phyloP scores from a whole-genome alignment of 73 alveolate species.

The Symbiodinium natans region DNA sequence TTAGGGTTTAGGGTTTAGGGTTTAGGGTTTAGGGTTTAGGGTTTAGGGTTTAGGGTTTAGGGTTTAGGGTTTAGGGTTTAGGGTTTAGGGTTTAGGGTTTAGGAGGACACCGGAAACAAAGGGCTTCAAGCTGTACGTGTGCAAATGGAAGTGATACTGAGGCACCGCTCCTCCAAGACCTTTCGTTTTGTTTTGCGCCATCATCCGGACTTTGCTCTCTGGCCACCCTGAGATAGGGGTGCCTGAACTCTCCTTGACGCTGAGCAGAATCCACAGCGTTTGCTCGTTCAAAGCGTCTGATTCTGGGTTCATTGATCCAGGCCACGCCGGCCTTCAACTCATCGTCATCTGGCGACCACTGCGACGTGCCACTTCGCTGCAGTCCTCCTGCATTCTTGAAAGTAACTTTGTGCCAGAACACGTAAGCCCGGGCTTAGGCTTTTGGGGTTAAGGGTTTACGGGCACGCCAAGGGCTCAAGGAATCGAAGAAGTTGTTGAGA shows the following conservation, averaged over 20 bases:
- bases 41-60: too few relatives aligned
- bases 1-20: too few relatives aligned
- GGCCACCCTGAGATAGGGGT: conserved; percentile 29
- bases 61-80: too few relatives aligned
- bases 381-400: neutral
- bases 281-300: neutral
- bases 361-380: neutral
- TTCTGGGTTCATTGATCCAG: conserved; percentile 8
- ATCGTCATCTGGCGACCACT: neutral
- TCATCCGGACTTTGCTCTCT: neutral
- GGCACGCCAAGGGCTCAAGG: too few relatives aligned
- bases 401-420: too few relatives aligned
- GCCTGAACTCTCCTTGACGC: neutral
- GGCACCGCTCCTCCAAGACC: neutral
- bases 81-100: too few relatives aligned
- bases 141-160: neutral
- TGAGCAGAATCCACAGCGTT: neutral
- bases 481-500: too few relatives aligned
- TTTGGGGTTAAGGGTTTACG: too few relatives aligned
- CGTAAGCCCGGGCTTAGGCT: too few relatives aligned
- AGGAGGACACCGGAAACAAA: too few relatives aligned
- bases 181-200: conserved; percentile 19
- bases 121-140: too few relatives aligned
- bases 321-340: conserved; percentile 7
- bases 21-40: too few relatives aligned